Base-by-base conservation (phyloP, 1,139 yeast species). In the Suhomyces atakaporum region DNA sequence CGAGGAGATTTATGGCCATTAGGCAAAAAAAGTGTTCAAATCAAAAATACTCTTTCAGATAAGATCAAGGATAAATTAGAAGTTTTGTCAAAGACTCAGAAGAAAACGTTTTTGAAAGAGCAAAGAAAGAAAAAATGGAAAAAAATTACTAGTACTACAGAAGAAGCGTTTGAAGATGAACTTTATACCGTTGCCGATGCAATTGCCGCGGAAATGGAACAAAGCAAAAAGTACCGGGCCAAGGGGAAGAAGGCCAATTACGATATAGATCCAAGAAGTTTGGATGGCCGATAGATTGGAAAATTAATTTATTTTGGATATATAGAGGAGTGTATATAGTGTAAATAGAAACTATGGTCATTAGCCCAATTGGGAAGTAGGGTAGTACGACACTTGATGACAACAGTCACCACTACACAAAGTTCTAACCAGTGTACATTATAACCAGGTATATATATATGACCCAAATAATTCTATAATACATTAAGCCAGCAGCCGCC, bases 1-100 rank as follows among this genome's bases (percentile, higher is more conserved):
- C 77, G 80, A 53, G 96, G 97, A n/a, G 99, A 92, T 56, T 63
- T 84, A 38, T 92, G 97, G 97, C 83, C 84, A 0, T 66, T 87
- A 36, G 92, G 79, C 18, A 84, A 83, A 30, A 90, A 90, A 63
- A 73, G 82, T 7, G 79, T 73, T 9, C 57, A 67, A 4, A 71
- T 68, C 14, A 62, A 60, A 44, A 62, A 58, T 31, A 53, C 51
- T 21, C 36, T 70, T 10, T 53, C 65, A 22, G 69, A 60, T 12
- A 56, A 60, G 15, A 53, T 51, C 7, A 56, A 55, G 33, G 66
- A 63, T 7, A 64, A 64, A 38, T 55, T 71, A 41, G 72, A 69
- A 32, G 50, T 54, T 7, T 57, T 69, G 36, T 56, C 69, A 27
- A 69, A 66, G 48, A 60, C 66, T 16, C 69, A 67, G 32, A 65